Base-by-base conservation (phyloP, 352 stramenopile genomes). In the Phytophthora constricta region DNA sequence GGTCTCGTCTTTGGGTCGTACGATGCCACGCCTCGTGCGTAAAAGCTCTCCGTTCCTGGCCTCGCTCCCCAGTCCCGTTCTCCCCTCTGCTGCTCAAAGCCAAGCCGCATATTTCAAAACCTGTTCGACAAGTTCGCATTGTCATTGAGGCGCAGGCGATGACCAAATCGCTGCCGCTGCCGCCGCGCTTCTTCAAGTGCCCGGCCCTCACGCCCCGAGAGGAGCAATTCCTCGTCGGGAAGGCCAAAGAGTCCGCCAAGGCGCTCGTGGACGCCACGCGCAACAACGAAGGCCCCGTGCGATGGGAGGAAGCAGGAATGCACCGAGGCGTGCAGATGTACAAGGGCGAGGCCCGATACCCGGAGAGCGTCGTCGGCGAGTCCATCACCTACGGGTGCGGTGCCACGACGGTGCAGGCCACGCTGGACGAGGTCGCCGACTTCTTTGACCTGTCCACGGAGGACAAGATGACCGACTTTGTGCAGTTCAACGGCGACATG, bases 281-380 rank as follows among this genome's bases (percentile, higher is more conserved):
- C 28, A 87, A 77, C 56, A 77, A 76, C 50, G 69, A 87, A 71
- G 81, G 84, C 10, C 79, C 81, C 5, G 69, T 92, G 45, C 70
- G 70, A 19, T 92, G 84, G 81, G 75, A 77, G 50, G 76, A 86
- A 27, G 79, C 77, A 20, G 84, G 81, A 2, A 71, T 75, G 41
- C 66, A 87, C 64, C 75, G 77, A 26, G 77, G 77, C 39, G 80
- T 92, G 28, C 81, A 92, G 55, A 84, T 92, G 76, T 92, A 89
- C 68, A 85, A 84, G 55, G 83, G 84, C 41, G 77, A 84, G 52
- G 74, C 74, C 5, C 79, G 80, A 16, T 77, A 87, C 53, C 80
- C 72, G 1, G 70, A 70, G 46, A 62, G 55, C 42, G 72, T 79
- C 20, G 58, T 76, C 16, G 71, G 69, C 9, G 77, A 86, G 42